Evolutionary conservation across 1,284 basidiomycete species (phyloP).

Genomic region (Trametes polyzona): DNA sequence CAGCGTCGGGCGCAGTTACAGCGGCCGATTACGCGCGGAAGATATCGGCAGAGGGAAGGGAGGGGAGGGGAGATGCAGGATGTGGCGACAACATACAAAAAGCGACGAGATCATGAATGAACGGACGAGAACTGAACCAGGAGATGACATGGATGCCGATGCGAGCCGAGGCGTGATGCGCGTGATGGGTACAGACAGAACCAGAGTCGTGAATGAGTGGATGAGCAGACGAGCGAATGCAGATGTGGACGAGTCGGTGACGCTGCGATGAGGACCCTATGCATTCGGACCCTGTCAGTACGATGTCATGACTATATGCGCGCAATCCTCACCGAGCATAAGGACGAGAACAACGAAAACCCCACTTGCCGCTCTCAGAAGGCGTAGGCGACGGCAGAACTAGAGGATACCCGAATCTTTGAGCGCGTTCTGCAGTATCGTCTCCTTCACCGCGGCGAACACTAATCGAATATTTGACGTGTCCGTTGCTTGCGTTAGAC

Average conservation of each 20-base stretch:
- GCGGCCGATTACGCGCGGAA: too few relatives aligned
- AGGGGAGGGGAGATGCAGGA: slow-evolving; percentile 5
- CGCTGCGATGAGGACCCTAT: slow-evolving; percentile 10
- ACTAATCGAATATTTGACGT: slow-evolving; percentile 87
- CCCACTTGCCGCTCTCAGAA: neutral
- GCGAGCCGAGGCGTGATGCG: slow-evolving; percentile 10
- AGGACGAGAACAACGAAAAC: slow-evolving; percentile 10
- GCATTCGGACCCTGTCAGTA: neutral
- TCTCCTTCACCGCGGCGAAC: slow-evolving; percentile 97
- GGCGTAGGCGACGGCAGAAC: neutral
- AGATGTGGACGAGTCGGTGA: slow-evolving; percentile 8
- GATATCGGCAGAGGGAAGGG: neutral
- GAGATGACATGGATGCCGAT: slow-evolving; percentile 10
- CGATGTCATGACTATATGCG: neutral
- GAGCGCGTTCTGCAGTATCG: slow-evolving; percentile 89
- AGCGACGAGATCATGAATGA: slow-evolving; percentile 23
- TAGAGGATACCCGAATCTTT: slow-evolving; percentile 82
- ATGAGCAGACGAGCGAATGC: slow-evolving; percentile 17
- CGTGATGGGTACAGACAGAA: slow-evolving; percentile 7
- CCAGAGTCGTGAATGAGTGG: slow-evolving; percentile 3
- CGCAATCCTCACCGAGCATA: slow-evolving; percentile 15
- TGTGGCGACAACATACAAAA: slow-evolving; percentile 21
- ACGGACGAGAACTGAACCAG: slow-evolving; percentile 5
- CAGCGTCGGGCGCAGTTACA: too few relatives aligned
- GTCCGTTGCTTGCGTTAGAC: slow-evolving; percentile 82